Percentiles rank a stretch among this genome's conserved stretches.
Conservation (phyloP, 257 asterid species). For the Nicotiana obtusifolia region DNA sequence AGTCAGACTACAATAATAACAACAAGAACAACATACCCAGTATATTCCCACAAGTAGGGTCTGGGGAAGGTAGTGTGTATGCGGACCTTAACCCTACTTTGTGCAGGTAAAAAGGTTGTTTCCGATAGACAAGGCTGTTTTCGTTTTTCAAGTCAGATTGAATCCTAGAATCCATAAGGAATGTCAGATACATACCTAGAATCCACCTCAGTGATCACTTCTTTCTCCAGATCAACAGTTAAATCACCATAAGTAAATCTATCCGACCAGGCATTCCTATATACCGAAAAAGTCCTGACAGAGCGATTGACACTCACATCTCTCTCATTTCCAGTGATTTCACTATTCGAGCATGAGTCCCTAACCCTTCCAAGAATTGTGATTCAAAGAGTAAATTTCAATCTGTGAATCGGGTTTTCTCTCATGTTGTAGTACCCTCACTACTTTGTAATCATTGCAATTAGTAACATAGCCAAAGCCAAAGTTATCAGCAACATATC, state of each 20-base stretch:
- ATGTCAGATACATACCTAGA: background rate
- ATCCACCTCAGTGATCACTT: background rate
- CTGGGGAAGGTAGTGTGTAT: too few relatives aligned
- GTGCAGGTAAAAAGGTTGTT: too few relatives aligned
- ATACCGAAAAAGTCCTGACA: too few relatives aligned
- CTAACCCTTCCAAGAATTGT: background rate
- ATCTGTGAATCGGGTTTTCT: rapidly evolving
- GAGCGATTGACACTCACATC: background rate
- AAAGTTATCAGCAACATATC: background rate
- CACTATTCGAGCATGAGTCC: background rate
- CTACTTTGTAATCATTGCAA: background rate
- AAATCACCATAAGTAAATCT: background rate
- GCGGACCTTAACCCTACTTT: too few relatives aligned
- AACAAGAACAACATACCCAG: background rate
- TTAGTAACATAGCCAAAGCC: background rate
- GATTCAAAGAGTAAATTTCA: background rate
- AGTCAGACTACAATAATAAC: background rate
- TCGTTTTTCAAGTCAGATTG: background rate
- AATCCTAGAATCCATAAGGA: background rate
- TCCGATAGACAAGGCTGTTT: too few relatives aligned
- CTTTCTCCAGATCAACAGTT: background rate
- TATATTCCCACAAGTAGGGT: too few relatives aligned
- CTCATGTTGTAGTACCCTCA: background rate
- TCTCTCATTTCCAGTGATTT: background rate
- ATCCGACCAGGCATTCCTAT: too few relatives aligned